Percentiles rank a stretch among this genome's conserved stretches.
Conservation (phyloP, 371 early-diverging fungal species). For the Cokeromyces recurvatus region DNA sequence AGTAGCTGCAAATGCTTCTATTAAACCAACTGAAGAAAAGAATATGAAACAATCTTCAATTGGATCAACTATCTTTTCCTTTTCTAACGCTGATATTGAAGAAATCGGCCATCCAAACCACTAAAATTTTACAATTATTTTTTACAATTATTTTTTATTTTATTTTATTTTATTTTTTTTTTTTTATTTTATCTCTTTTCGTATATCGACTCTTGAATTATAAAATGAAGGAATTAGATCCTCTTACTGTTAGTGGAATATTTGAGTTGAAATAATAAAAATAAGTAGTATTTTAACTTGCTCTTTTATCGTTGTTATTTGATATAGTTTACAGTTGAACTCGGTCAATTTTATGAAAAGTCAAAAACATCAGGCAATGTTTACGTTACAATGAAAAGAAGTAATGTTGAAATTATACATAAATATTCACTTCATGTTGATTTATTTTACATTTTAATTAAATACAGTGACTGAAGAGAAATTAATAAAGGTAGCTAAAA, state of each 20-base stretch:
- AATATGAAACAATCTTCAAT: constrained; percentile 1
- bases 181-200: background rate
- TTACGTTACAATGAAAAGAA: constrained; percentile 46
- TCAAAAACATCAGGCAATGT: constrained; percentile 37
- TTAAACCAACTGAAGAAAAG: constrained; percentile 4
- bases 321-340: constrained; percentile 40
- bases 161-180: constrained; percentile 1
- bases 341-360: constrained; percentile 41
- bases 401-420: constrained; percentile 19
- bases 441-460: background rate
- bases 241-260: constrained; percentile 31
- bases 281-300: too few species aligned
- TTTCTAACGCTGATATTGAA: constrained; percentile 8
- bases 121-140: constrained; percentile 1
- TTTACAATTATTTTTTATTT: background rate
- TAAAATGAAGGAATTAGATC: constrained; percentile 39
- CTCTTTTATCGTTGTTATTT: too few species aligned
- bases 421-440: background rate
- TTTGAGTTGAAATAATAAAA: too few species aligned
- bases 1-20: constrained; percentile 7
- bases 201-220: background rate
- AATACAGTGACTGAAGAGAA: constrained; percentile 33
- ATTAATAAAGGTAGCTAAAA: constrained; percentile 18
- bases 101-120: background rate
- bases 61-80: constrained; percentile 7